Evolutionary conservation across 805 yeast species (phyloP).

Genomic region (Blastobotrys chiropterorum): DNA sequence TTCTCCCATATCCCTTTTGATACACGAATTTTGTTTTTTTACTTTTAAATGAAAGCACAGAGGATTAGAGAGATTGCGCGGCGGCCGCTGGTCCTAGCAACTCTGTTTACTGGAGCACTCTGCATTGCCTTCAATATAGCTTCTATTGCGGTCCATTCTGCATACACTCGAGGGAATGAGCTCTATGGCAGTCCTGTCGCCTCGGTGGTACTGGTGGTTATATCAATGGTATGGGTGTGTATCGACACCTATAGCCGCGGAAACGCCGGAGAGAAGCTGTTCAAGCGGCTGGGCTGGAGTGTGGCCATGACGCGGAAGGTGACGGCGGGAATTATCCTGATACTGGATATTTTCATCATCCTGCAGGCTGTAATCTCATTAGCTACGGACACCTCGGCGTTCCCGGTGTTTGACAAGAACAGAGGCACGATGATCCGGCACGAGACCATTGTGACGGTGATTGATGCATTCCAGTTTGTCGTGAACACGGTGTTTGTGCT

Average conservation of each 20-base stretch:
- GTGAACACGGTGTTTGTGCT: conserved; percentile 2
- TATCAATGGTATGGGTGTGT: background rate
- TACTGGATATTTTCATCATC: background rate
- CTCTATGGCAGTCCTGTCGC: background rate
- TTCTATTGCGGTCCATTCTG: background rate
- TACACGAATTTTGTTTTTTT: no score
- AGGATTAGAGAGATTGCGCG: background rate
- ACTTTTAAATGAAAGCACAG: background rate
- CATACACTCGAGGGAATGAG: background rate
- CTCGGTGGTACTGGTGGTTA: background rate
- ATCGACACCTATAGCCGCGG: background rate
- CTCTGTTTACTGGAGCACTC: background rate
- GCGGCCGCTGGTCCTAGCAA: background rate
- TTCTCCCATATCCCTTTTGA: no score
- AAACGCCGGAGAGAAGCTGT: background rate
- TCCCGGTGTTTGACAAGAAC: background rate
- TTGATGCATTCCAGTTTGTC: conserved; percentile 1
- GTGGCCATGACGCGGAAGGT: background rate
- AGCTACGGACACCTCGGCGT: background rate
- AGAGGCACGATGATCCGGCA: background rate
- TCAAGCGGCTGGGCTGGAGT: background rate
- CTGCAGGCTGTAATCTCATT: background rate
- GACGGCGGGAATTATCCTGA: background rate
- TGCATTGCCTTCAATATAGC: background rate
- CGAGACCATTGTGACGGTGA: conserved; percentile 3